phyloP scores from a whole-genome alignment of 2,329 filamentous ascomycete genomes.

The Trichoderma breve region DNA sequence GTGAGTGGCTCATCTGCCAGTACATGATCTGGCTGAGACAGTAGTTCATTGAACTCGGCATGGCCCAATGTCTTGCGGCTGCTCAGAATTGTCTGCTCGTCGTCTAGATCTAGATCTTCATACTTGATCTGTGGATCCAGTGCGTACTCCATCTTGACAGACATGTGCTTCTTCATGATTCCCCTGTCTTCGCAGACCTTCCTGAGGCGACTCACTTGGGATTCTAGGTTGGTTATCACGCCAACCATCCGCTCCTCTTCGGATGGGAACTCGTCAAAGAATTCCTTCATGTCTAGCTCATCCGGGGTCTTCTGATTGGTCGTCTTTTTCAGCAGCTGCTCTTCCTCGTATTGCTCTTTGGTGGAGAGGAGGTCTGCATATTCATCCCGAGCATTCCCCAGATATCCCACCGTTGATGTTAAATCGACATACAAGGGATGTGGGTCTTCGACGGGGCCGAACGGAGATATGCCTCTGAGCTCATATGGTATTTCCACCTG shows the following conservation, averaged over 20 bases:
- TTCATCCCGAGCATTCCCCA: conserved; percentile 49
- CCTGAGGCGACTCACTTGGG: conserved; percentile 37
- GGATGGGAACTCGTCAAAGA: conserved; percentile 43
- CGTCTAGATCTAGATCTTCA: conserved; percentile 44
- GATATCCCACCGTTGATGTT: conserved; percentile 43
- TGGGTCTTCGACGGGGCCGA: conserved; percentile 38
- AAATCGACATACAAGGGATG: conserved; percentile 50
- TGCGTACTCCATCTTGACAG: conserved; percentile 39
- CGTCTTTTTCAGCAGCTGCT: conserved; percentile 35
- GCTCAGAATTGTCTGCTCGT: conserved; percentile 27
- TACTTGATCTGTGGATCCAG: conserved; percentile 38
- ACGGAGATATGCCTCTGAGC: conserved; percentile 36
- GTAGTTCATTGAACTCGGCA: conserved; percentile 43
- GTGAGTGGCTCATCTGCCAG: conserved; percentile 41
- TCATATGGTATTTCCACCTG: conserved; percentile 31
- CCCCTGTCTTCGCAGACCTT: conserved; percentile 41
- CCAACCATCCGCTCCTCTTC: conserved; percentile 35
- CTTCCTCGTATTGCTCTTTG: conserved; percentile 39
- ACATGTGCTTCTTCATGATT: conserved; percentile 44
- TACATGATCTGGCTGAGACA: conserved; percentile 50
- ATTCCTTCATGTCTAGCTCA: conserved; percentile 44
- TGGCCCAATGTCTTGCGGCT: conserved; percentile 36
- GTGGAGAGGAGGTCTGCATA: conserved; percentile 43
- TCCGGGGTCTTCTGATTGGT: conserved; percentile 32
- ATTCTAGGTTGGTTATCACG: conserved; percentile 35